These are phyloP conservation scores for Suillus luteus DNA, from an alignment of 768 basidiomycete species.

Conservation along the genomic window DNA sequence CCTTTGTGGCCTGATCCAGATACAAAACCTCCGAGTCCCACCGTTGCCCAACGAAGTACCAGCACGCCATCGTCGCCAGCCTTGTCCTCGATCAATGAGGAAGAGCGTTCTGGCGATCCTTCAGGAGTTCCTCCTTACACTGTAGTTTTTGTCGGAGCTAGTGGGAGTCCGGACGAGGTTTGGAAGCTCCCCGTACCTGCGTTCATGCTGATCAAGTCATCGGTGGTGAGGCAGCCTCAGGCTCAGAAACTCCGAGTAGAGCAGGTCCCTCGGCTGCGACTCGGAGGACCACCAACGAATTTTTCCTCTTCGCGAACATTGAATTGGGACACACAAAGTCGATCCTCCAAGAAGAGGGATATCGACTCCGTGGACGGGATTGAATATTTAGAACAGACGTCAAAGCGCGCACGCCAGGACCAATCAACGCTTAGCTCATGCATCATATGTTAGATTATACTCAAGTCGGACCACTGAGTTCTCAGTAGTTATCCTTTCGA, in stretches of 20 bases:
- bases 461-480: not conserved
- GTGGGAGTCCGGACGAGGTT: constrained; percentile 4
- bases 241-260: constrained; percentile 8
- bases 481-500: not conserved
- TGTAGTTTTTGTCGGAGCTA: constrained; percentile 5
- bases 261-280: constrained; percentile 4
- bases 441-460: constrained; percentile 6
- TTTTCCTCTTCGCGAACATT: not conserved
- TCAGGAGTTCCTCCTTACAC: constrained; percentile 3
- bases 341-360: constrained; percentile 1
- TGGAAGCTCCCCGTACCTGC: constrained; percentile 7
- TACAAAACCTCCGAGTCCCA: not conserved
- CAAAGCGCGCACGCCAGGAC: constrained; percentile 1
- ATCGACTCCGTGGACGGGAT: not conserved
- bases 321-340: not conserved
- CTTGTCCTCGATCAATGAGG: constrained; percentile 1
- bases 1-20: not conserved
- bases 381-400: not conserved
- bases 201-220: constrained; percentile 6
- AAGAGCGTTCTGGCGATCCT: not conserved
- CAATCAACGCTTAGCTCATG: not conserved
- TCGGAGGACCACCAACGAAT: not conserved
- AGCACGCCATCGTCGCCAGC: not conserved
- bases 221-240: constrained; percentile 4
- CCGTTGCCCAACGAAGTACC: not conserved